Evolutionary conservation across 768 basidiomycete species (phyloP), one percentile per base, ranked within the genome.

Genomic region (Suillus subluteus): DNA sequence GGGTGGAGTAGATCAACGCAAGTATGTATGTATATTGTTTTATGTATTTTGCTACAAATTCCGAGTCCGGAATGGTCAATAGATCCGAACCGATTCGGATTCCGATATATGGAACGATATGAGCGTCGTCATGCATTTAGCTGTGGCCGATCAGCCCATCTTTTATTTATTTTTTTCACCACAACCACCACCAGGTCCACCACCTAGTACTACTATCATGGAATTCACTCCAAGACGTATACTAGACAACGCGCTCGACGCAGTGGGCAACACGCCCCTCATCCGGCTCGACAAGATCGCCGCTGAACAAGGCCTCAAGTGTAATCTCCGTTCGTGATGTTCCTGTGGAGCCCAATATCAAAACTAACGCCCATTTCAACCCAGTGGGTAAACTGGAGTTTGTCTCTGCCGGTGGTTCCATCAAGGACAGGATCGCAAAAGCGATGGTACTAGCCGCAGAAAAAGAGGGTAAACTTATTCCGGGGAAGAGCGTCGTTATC

Each of bases 381-480:
- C 5, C n/a, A 96, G 93, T 97, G 74, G 96, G 85, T 8, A 98
- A 98, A 78, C 83, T 92, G 18, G 97, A 99, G 72, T 98, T 87
- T 75, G 86, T 93, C 74, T 95, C 93, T 23, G 90, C 89, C 2
- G 98, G 97, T 12, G 97, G 97, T 3, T 95, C 92, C 3, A 91
- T 98, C 66, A 99, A 99, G 81, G 97, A 99, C 75, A 84, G 96
- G 66, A 97, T 99, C 63, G 96, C 96, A 35, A 96, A 95, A 77
- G 89, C 94, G 13, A 99, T 99, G 97, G 88, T 99, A 2, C 91
- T 95, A 69, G 87, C 90, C n/a, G 98, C 97, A 7, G 98, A 99
- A 82, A 83, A 83, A 63, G 90, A 94, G 41, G 96, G 96, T 41
- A 88, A 82, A 61, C 87, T 99, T 48, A 84, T 94, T 43, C 92